Evolutionary conservation across 345 rosid genomes (phyloP).

Genomic region (Nephelium lappaceum): DNA sequence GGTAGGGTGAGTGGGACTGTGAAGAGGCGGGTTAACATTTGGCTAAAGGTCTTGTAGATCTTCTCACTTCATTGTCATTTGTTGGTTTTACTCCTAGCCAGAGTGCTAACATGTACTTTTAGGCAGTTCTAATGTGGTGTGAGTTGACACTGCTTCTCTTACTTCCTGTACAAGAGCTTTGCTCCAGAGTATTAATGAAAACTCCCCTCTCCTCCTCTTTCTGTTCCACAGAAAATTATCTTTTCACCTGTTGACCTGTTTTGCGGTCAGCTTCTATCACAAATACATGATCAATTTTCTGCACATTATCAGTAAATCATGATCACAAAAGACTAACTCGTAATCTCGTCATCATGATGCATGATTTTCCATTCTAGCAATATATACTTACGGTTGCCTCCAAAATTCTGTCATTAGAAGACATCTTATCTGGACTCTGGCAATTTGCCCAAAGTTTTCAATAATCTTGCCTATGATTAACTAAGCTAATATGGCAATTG

Average conservation of each 20-base stretch:
- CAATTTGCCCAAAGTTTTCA: background rate
- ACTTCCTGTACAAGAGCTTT: slow-evolving; percentile 9
- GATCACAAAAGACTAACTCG: too few species aligned
- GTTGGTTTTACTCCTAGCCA: slow-evolving; percentile 19
- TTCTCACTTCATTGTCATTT: slow-evolving; percentile 28
- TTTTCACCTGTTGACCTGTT: background rate
- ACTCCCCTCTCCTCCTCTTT: slow-evolving; percentile 8
- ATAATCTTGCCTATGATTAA: background rate
- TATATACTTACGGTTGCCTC: background rate
- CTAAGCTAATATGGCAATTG: background rate
- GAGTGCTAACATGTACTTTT: slow-evolving; percentile 13
- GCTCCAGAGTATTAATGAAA: slow-evolving; percentile 21
- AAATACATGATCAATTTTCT: background rate
- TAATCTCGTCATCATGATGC: background rate
- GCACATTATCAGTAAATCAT: background rate
- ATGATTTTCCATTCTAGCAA: background rate
- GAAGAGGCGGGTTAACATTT: slow-evolving; percentile 16
- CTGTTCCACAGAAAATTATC: too few species aligned
- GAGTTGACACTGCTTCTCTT: slow-evolving; percentile 6
- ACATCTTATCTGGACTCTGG: too few species aligned
- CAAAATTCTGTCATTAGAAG: background rate
- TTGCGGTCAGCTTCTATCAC: background rate
- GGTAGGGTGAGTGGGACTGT: slow-evolving; percentile 10
- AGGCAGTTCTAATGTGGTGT: slow-evolving; percentile 15
- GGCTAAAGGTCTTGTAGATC: slow-evolving; percentile 15